Evolutionary conservation across 768 basidiomycete species (phyloP), one percentile per base, ranked within the genome.

Genomic region (Leccinellum luteum): DNA sequence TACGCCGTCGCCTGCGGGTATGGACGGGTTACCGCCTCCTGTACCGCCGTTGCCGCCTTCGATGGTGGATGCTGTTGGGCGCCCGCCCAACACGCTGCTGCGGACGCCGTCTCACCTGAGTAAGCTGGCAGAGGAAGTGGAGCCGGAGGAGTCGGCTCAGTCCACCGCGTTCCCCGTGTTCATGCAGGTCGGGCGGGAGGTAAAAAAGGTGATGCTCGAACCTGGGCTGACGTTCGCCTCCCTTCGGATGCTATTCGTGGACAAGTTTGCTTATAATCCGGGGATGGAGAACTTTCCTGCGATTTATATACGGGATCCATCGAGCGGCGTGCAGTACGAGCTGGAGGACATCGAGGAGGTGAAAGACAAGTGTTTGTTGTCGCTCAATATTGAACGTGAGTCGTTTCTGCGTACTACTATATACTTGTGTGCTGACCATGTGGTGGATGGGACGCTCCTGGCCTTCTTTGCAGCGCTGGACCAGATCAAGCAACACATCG

Each of bases 401-500:
- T 85, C 12, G 19, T 17, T 19, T 41, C n/a, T 41, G 17, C 9
- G n/a, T 41, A 19, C n/a, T 41, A 19, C n/a, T 41, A 41, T 41
- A 19, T 41, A 12, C n/a, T 10, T 5, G n/a, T 41, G n/a, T 41
- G 38, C 4, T 41, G 12, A 41, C 4, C 23, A 12, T 45, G 45
- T 27, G 27, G 27, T 27, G 27, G 27, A 27, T 6, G 27, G 27
- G 6, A 27, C 27, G 28, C 28, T 28, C 28, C 19, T 62, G 32
- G 3, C 35, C 17, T n/a, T 35, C 35, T 38, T n/a, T 41, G 19
- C 65, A 99, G 96, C 94, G 23, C 86, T 98, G 54, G 95, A 99
- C 73, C 96, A 98, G 71, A 96, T 99, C 72, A 98, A 96, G 70
- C 94, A 98, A 67, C 96, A 99, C 69, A 95, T 99, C 63, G 96